phyloP scores from a whole-genome alignment of 768 basidiomycete genomes.

The Ramaria rubella region DNA sequence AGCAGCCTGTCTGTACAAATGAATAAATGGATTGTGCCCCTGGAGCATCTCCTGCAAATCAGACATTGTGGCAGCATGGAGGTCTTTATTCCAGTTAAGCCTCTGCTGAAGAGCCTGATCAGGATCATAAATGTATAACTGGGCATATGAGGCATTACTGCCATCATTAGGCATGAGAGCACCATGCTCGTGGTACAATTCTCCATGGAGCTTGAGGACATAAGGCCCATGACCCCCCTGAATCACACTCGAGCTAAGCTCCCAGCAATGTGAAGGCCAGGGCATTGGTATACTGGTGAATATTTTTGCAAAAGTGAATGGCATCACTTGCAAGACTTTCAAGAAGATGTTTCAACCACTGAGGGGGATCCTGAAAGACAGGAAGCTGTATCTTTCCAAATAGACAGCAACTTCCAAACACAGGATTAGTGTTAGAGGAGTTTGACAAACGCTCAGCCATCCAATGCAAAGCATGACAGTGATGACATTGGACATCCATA shows the following conservation, averaged over 20 bases:
- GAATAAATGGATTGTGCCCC: too few relatives aligned
- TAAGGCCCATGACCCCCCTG: conserved; percentile 27
- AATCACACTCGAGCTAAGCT: conserved; percentile 24
- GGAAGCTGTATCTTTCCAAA: conserved; percentile 21
- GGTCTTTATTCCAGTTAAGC: background rate
- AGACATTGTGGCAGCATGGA: too few relatives aligned
- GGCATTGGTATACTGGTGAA: conserved; percentile 36
- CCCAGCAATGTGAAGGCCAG: conserved; percentile 35
- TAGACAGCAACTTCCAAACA: too few relatives aligned
- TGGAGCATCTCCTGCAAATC: too few relatives aligned
- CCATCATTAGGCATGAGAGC: too few relatives aligned
- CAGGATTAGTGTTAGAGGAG: background rate
- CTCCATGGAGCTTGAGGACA: too few relatives aligned
- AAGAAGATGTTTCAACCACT: conserved; percentile 11
- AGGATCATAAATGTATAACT: too few relatives aligned
- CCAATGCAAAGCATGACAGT: background rate
- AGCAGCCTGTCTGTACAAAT: too few relatives aligned
- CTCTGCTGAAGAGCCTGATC: background rate
- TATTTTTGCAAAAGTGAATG: conserved; percentile 27
- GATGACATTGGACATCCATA: background rate
- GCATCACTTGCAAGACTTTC: conserved; percentile 11
- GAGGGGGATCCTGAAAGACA: conserved; percentile 18
- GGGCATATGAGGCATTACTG: too few relatives aligned
- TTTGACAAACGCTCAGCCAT: background rate
- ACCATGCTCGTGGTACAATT: too few relatives aligned